Base-by-base conservation (phyloP, 306 rosid species). In the Leucaena leucocephala region DNA sequence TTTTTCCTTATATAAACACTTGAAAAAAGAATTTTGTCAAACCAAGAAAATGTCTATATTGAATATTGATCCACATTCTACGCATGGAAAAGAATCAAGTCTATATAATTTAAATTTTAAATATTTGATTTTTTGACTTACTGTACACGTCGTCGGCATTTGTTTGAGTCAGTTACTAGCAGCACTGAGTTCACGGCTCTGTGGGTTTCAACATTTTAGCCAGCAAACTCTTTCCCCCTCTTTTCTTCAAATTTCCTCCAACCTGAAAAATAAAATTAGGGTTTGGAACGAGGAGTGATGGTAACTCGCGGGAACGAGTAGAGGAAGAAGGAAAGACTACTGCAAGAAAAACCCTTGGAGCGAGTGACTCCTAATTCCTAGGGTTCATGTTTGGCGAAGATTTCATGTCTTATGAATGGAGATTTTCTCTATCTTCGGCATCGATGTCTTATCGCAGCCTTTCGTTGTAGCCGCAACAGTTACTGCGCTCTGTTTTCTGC, bases 351-450 rank as follows among this genome's bases (percentile, higher is more conserved):
- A 61, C 66, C 58, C 81, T 45, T 59, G 13, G 27, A 44, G 27
- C 81, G 72, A 17, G 74, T 36, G 74, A 65, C 46, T 5, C 16
- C 42, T 55, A n/a, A 39, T 62, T 50, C 64, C 79, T 88, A 87
- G 94, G 91, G 93, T 88, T 91, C 78, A 86, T 87, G 94, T 87
- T 86, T 76, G 80, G 67, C 67, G 82, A 12, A 83, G 94, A 87
- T 90, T 96, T 93, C 84, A 96, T 93, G 99, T 91, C 97, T 89
- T 84, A 54, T 84, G 84, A 89, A 96, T 96, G 98, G 99, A 93
- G 85, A 86, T 87, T 83, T 71, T 83, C 84, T 84, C 87, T 68
- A 15, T 68, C 68, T 44, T 84, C 68, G 68, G 75, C 67, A 55
- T 79, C 80, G 76, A 78, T 59, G 45, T 81, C 71, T 82, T 86